A percentile compares a stretch with the other conserved stretches of the same genome.
Evolutionary conservation across 345 rosid genomes (phyloP).

Genomic region (Euphorbia pulcherrima): DNA sequence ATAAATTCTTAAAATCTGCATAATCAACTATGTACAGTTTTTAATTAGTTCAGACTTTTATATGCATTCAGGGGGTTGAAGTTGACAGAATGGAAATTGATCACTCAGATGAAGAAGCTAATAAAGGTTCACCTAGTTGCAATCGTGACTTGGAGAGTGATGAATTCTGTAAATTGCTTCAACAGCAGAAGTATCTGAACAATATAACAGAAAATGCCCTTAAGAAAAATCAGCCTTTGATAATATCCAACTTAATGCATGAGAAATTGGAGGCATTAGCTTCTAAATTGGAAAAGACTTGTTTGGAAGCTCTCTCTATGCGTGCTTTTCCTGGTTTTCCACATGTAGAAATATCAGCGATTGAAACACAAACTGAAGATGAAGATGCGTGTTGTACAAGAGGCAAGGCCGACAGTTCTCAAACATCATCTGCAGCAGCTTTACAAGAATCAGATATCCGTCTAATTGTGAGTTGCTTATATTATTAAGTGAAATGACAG

Average conservation of each 20-base stretch:
- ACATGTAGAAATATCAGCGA: conserved; percentile 39
- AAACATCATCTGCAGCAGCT: conserved; percentile 29
- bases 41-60: neutral
- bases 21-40: neutral
- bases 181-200: conserved; percentile 60
- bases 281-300: conserved; percentile 59
- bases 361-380: conserved; percentile 34
- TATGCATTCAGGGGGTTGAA: conserved; percentile 59
- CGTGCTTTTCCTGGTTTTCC: conserved; percentile 42
- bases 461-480: conserved; percentile 39
- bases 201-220: conserved; percentile 70
- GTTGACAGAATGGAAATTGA: conserved; percentile 67
- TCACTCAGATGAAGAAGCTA: conserved; percentile 33
- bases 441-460: conserved; percentile 62
- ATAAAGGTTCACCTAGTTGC: conserved; percentile 29
- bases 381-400: conserved; percentile 34
- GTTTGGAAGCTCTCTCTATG: conserved; percentile 67
- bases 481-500: neutral
- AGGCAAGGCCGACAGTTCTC: conserved; percentile 31
- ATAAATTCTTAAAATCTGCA: too few relatives aligned
- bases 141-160: conserved; percentile 46
- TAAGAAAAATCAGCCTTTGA: conserved; percentile 61
- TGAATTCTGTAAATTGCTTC: conserved; percentile 47
- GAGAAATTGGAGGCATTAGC: conserved; percentile 59
- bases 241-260: conserved; percentile 62